These are phyloP conservation scores for Acanthochlamys bracteata DNA, from an alignment of 106 monocot genomes.

Conservation along the genomic window DNA sequence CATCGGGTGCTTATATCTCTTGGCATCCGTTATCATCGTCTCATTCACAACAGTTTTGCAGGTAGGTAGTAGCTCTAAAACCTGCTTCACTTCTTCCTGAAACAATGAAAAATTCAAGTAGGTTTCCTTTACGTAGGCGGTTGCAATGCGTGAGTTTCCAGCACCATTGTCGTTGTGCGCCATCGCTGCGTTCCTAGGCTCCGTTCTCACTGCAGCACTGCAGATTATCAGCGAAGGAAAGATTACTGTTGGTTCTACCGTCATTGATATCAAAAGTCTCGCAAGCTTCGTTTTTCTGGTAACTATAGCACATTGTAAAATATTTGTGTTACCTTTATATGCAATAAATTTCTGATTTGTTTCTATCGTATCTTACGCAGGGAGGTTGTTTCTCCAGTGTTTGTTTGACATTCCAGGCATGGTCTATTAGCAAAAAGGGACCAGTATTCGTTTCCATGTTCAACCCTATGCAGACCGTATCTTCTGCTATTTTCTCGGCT, in stretches of 20 bases:
- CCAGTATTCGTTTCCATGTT: slow-evolving; percentile 44
- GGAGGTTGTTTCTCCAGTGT: slow-evolving; percentile 6
- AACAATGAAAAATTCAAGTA: no score
- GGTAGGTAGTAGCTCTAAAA: slow-evolving; percentile 31
- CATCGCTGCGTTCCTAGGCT: slow-evolving; percentile 27
- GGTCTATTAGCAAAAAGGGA: slow-evolving; percentile 36
- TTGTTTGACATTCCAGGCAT: slow-evolving; percentile 22
- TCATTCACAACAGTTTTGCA: slow-evolving; percentile 53
- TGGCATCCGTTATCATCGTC: slow-evolving; percentile 18
- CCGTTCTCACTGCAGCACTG: slow-evolving; percentile 29
- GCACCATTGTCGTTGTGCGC: slow-evolving; percentile 53
- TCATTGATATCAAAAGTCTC: slow-evolving; percentile 13
- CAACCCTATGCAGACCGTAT: slow-evolving; percentile 35
- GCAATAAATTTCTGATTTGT: not conserved
- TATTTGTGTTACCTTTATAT: not conserved
- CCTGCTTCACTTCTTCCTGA: no score
- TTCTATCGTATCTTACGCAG: slow-evolving; percentile 13
- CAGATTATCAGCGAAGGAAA: slow-evolving; percentile 35
- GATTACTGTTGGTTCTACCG: slow-evolving; percentile 22
- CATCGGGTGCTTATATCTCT: slow-evolving; percentile 47
- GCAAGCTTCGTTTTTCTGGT: slow-evolving; percentile 28
- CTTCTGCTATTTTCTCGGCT: slow-evolving; percentile 23
- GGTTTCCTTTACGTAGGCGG: slow-evolving; percentile 35
- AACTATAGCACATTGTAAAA: not conserved
- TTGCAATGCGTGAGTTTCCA: slow-evolving; percentile 37